Percentiles rank a stretch among this genome's conserved stretches.
Conservation (phyloP, 2,329 filamentous ascomycete genomes). For the Talaromyces sp. region DNA sequence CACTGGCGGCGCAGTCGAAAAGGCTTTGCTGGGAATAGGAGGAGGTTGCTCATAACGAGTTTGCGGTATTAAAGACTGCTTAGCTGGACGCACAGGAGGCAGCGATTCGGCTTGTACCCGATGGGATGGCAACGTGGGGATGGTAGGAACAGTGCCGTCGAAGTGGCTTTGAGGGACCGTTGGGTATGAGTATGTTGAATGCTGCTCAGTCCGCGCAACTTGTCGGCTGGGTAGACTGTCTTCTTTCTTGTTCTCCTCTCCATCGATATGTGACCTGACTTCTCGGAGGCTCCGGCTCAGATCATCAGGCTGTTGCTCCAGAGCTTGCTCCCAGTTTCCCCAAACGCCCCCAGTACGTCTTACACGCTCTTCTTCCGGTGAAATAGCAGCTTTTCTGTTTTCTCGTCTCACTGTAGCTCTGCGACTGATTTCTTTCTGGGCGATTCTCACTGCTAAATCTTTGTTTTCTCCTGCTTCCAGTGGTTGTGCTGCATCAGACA, state of each 20-base stretch:
- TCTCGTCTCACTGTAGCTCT: conserved; percentile 58
- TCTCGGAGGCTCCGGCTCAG: conserved; percentile 49
- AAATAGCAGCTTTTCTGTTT: conserved; percentile 52
- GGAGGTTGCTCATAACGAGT: conserved; percentile 17
- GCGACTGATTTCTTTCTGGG: conserved; percentile 64
- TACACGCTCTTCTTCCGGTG: conserved; percentile 52
- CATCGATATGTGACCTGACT: conserved; percentile 27
- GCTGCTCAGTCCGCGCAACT: conserved; percentile 11
- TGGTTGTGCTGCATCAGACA: conserved; percentile 53
- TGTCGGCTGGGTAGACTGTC: conserved; percentile 12
- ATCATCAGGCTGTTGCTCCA: conserved; percentile 36
- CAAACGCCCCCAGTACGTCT: conserved; percentile 50
- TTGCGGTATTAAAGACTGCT: conserved; percentile 19
- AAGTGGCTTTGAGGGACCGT: conserved; percentile 32
- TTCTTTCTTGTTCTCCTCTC: conserved; percentile 4
- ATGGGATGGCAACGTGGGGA: conserved; percentile 13
- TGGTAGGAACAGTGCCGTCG: conserved; percentile 17
- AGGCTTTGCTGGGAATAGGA: conserved; percentile 23
- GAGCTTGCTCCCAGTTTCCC: conserved; percentile 47
- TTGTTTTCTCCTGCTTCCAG: conserved; percentile 66
- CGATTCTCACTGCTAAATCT: conserved; percentile 70
- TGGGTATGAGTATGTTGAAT: conserved; percentile 37
- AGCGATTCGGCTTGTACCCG: conserved; percentile 13
- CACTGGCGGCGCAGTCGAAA: conserved; percentile 15
- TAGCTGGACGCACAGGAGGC: conserved; percentile 36